These are phyloP conservation scores for Endotrypanum monterogeii DNA, from an alignment of 208 protist species.

Conservation along the genomic window DNA sequence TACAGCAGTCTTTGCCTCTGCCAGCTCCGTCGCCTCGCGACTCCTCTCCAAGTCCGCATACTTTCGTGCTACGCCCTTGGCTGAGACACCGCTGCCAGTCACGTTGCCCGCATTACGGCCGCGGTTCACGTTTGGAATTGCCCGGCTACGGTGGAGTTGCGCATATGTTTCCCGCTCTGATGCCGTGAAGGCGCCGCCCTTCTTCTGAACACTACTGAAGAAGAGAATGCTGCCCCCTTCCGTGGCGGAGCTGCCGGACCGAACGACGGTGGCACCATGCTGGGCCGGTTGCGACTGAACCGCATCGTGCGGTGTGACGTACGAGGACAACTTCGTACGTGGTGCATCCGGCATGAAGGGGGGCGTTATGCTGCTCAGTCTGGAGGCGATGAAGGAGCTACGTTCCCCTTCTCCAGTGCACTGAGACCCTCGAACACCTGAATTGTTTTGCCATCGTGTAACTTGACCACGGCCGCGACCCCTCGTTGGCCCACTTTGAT, in stretches of 20 bases:
- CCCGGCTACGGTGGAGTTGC: conserved; percentile 62
- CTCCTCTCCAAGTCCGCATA: conserved; percentile 36
- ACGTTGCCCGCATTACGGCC: conserved; percentile 30
- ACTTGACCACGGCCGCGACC: background rate
- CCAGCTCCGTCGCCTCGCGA: conserved; percentile 32
- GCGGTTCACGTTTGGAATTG: conserved; percentile 41
- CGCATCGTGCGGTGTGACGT: conserved; percentile 65
- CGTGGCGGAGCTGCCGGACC: conserved; percentile 45
- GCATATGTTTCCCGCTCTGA: conserved; percentile 68
- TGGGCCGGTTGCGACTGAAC: conserved; percentile 61
- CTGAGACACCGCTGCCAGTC: conserved; percentile 22
- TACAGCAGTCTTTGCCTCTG: conserved; percentile 27
- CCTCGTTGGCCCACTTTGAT: background rate
- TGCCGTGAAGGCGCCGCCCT: conserved; percentile 75
- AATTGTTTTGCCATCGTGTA: background rate
- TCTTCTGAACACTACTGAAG: conserved; percentile 83
- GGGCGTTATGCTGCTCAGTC: background rate
- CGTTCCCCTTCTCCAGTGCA: background rate
- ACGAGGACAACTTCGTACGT: conserved; percentile 35
- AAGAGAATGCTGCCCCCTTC: conserved; percentile 69
- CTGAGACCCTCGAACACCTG: background rate
- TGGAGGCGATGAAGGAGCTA: background rate
- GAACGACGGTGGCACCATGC: conserved; percentile 74
- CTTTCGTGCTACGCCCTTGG: conserved; percentile 20
- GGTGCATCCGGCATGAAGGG: conserved; percentile 20